Percentiles rank a stretch among this genome's conserved stretches.
phyloP scores from a whole-genome alignment of 305 asterid genomes.

The Euphrasia arctica region DNA sequence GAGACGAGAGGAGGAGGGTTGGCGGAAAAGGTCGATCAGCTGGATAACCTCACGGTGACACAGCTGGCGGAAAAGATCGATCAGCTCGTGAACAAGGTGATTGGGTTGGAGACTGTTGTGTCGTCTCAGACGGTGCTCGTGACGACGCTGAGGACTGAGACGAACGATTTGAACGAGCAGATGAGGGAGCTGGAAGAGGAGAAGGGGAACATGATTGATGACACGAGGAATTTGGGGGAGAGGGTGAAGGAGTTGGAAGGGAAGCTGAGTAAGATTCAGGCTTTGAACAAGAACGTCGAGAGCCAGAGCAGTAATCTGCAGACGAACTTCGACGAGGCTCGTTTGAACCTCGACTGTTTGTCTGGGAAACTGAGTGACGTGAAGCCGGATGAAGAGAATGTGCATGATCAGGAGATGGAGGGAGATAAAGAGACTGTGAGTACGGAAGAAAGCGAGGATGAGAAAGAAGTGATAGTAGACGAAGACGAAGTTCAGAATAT shows the following conservation, averaged over 20 bases:
- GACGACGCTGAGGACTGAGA: slow-evolving; percentile 57
- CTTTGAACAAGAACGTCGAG: slow-evolving; percentile 57
- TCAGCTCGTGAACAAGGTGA: slow-evolving; percentile 68
- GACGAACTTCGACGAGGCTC: slow-evolving; percentile 51
- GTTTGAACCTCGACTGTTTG: slow-evolving; percentile 43
- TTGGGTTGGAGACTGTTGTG: slow-evolving; percentile 63
- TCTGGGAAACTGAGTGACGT: slow-evolving; percentile 49
- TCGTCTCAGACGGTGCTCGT: slow-evolving; percentile 76
- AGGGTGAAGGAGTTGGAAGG: slow-evolving; percentile 62
- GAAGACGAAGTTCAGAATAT: slow-evolving; percentile 15
- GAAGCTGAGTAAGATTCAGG: slow-evolving; percentile 46
- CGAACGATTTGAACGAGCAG: slow-evolving; percentile 54
- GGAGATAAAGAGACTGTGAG: background rate
- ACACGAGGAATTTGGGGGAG: slow-evolving; percentile 31
- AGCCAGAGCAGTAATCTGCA: slow-evolving; percentile 47
- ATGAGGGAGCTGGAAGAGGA: slow-evolving; percentile 54
- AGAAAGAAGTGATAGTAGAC: slow-evolving; percentile 32
- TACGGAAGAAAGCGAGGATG: slow-evolving; percentile 28
- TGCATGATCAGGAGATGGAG: slow-evolving; percentile 3
- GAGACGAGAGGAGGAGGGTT: too few species aligned
- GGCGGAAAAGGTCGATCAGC: too few species aligned
- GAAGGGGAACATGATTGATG: slow-evolving; percentile 32
- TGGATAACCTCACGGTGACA: slow-evolving; percentile 44
- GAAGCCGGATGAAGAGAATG: slow-evolving; percentile 49
- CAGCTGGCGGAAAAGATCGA: slow-evolving; percentile 84